phyloP scores from a whole-genome alignment of 208 protist species.

The Polymyxa betae region DNA sequence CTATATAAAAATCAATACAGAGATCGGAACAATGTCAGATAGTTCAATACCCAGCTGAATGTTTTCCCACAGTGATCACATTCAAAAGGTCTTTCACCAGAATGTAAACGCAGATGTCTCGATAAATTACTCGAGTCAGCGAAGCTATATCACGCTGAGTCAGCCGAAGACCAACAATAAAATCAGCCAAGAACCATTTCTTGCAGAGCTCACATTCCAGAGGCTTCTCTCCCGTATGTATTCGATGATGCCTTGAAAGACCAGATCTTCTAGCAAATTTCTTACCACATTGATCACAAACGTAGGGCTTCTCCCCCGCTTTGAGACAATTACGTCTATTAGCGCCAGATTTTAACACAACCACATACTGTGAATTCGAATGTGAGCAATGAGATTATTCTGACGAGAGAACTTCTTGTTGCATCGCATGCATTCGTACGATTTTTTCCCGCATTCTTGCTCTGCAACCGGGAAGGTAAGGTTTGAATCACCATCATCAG shows the following conservation, averaged over 20 bases:
- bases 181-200: not conserved
- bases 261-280: conserved; percentile 17
- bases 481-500: not conserved
- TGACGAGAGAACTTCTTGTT: not conserved
- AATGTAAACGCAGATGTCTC: conserved; percentile 34
- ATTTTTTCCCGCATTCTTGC: conserved; percentile 15
- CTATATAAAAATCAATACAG: not conserved
- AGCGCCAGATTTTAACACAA: not conserved
- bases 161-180: not conserved
- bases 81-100: conserved; percentile 11
- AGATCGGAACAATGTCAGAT: not conserved
- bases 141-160: not conserved
- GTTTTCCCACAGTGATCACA: conserved; percentile 6
- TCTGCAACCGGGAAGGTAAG: not conserved
- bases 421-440: conserved; percentile 5
- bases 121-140: conserved; percentile 41
- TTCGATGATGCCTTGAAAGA: conserved; percentile 23
- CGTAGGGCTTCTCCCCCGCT: conserved; percentile 26
- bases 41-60: not conserved
- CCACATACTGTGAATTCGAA: conserved; percentile 36
- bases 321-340: no score
- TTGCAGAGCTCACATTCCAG: conserved; percentile 46
- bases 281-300: conserved; percentile 32
- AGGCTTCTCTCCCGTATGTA: conserved; percentile 36
- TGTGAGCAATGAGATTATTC: conserved; percentile 13